Base-by-base conservation (phyloP, 495 filamentous ascomycete species). In the Lophiotrema nucula region DNA sequence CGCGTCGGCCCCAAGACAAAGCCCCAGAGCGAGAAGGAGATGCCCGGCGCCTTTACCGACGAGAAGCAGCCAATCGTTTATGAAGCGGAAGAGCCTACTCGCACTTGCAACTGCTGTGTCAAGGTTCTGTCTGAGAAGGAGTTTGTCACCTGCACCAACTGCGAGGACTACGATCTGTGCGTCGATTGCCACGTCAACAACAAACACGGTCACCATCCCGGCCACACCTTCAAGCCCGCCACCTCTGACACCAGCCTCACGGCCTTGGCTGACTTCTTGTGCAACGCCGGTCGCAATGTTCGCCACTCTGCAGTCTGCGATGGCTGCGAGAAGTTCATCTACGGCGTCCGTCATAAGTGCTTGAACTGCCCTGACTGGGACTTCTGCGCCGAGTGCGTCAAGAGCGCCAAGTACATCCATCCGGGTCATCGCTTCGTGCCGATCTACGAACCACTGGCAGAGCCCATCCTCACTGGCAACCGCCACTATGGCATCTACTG, bases 281-380 rank as follows among this genome's bases (percentile, higher is more conserved):
- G 92, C 63, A 74, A 79, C 24, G 83, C 92, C n/a, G 93, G 95
- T 46, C 88, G 92, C 50, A 86, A 87, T 67, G 79, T 83, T 67
- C 76, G 79, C 35, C 93, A 99, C 74, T 85, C 85, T 48, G 93
- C 93, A 37, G 84, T 95, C 61, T 99, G 93, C 68, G 93, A 99
- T 74, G 89, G 90, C 38, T 99, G 93, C 72, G 89, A 99, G 56
- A 86, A 87, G 79, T 82, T 80, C 65, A 95, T 98, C 65, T 79
- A 81, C 67, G 93, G 93, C 64, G 82, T 95, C 39, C 92, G 93
- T 64, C 88, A 97, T 81, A 99, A 99, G 80, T 99, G 93, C 75
- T 78, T 97, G 61, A 85, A 87, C 65, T 99, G 93, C 78, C 93
- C 95, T 26, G 93, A 99, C 69, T 99, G 88, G 89, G 93, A 99